Evolutionary conservation across 176 grass and related monocot species (phyloP).

Genomic region (Areca catechu): DNA sequence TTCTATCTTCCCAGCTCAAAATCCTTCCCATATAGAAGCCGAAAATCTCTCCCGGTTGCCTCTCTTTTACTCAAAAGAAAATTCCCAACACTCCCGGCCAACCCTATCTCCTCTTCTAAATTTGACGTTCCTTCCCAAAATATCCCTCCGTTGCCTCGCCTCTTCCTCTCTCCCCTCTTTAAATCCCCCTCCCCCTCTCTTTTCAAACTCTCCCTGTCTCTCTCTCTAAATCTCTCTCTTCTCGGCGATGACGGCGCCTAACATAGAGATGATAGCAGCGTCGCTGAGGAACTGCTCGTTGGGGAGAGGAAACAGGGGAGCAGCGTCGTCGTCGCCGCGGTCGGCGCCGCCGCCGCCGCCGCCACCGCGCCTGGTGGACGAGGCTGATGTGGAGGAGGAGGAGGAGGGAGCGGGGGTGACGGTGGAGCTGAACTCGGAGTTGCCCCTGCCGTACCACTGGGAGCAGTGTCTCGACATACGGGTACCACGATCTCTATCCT

Average conservation of each 20-base stretch:
- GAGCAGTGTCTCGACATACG: constrained; percentile 96
- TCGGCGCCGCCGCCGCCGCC: constrained; percentile 5
- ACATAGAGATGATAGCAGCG: constrained; percentile 65
- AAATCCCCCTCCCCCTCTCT: too few species aligned
- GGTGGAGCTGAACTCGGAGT: constrained; percentile 89
- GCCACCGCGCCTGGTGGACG: not conserved
- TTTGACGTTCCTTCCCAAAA: too few species aligned
- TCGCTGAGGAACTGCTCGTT: constrained; percentile 56
- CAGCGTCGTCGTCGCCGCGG: not conserved
- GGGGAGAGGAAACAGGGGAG: not conserved
- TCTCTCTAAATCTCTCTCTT: too few species aligned
- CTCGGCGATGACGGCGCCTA: constrained; percentile 54
- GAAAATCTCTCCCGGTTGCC: too few species aligned
- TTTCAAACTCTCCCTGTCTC: too few species aligned
- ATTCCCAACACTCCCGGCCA: too few species aligned
- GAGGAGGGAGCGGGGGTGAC: constrained; percentile 33
- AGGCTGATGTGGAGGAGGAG: constrained; percentile 33
- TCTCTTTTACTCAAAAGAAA: too few species aligned
- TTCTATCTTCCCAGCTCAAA: too few species aligned
- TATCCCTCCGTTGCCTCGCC: too few species aligned
- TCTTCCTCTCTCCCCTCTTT: too few species aligned
- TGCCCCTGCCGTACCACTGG: constrained; percentile 86
- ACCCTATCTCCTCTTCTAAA: too few species aligned
- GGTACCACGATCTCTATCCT: constrained; percentile 24
- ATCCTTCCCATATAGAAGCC: too few species aligned